Percentiles rank a stretch among this genome's conserved stretches.
These are phyloP conservation scores for Nemania diffusa DNA, from an alignment of 2,329 filamentous ascomycete genomes.

Conservation along the genomic window DNA sequence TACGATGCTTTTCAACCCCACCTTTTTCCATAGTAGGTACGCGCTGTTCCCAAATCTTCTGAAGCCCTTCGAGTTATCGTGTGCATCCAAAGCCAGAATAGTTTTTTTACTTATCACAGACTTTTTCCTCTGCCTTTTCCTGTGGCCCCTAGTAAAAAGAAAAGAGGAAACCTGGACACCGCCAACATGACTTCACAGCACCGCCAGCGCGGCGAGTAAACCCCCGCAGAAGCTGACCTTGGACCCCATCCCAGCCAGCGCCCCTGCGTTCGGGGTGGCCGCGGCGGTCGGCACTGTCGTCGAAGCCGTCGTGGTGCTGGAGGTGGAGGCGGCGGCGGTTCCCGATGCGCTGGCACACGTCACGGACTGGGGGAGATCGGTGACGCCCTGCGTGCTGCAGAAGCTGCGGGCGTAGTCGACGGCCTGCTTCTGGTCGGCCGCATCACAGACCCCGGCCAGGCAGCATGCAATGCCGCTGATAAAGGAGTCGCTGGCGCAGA, in stretches of 20 bases:
- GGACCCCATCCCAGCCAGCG: constrained; percentile 6
- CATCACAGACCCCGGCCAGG: constrained; percentile 55
- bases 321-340: background rate
- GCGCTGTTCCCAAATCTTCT: background rate
- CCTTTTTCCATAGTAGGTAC: background rate
- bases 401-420: constrained; percentile 49
- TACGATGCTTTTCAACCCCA: background rate
- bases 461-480: constrained; percentile 61
- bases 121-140: background rate
- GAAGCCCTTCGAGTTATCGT: background rate
- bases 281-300: constrained; percentile 17
- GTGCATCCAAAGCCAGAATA: background rate
- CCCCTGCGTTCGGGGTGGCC: constrained; percentile 30
- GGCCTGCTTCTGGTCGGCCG: constrained; percentile 52
- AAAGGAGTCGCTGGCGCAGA: constrained; percentile 59
- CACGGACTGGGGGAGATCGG: constrained; percentile 38
- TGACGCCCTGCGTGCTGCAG: constrained; percentile 50
- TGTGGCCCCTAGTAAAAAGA: background rate
- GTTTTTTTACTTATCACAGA: constrained; percentile 10
- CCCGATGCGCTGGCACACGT: constrained; percentile 28
- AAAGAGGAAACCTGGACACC: background rate
- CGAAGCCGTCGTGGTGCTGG: background rate
- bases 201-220: constrained; percentile 39
- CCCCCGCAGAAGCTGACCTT: constrained; percentile 32
- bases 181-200: constrained; percentile 21